Conservation (phyloP, 495 filamentous ascomycete genomes). For the Tuber brumale region DNA sequence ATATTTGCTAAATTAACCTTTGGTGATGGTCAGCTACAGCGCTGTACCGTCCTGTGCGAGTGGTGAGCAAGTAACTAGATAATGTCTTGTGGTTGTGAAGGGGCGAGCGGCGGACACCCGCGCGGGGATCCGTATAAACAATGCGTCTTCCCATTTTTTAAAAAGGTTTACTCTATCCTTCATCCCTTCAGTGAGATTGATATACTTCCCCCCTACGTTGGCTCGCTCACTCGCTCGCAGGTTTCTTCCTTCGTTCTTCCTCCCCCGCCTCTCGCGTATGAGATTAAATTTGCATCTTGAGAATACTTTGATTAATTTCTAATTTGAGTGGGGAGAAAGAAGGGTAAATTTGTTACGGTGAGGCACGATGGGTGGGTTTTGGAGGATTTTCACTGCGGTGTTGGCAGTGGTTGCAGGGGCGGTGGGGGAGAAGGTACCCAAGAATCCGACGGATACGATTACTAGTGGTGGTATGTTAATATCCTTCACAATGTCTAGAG, state of each 20-base stretch:
- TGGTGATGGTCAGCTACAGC: background rate
- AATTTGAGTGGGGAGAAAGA: background rate
- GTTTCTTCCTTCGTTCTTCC: background rate
- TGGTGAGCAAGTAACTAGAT: background rate
- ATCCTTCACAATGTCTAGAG: background rate
- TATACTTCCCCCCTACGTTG: background rate
- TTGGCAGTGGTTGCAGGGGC: background rate
- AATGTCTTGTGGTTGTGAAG: background rate
- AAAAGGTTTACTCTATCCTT: background rate
- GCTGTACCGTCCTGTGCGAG: background rate
- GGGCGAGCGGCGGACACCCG: background rate
- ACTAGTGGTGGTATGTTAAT: constrained; percentile 34
- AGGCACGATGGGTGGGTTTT: background rate
- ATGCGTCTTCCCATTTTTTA: background rate
- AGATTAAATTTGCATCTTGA: background rate
- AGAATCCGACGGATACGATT: constrained; percentile 40
- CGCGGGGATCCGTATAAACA: background rate
- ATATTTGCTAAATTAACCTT: background rate
- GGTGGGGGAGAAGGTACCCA: constrained; percentile 19
- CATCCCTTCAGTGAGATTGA: background rate
- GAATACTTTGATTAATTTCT: background rate
- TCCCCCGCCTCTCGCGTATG: background rate
- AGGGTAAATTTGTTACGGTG: background rate
- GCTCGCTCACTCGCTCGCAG: background rate
- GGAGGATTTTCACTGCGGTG: background rate